Evolutionary conservation across 179 eudicot genomes (phyloP), one percentile per base, ranked within the genome.

Genomic region (Silene noctiflora): DNA sequence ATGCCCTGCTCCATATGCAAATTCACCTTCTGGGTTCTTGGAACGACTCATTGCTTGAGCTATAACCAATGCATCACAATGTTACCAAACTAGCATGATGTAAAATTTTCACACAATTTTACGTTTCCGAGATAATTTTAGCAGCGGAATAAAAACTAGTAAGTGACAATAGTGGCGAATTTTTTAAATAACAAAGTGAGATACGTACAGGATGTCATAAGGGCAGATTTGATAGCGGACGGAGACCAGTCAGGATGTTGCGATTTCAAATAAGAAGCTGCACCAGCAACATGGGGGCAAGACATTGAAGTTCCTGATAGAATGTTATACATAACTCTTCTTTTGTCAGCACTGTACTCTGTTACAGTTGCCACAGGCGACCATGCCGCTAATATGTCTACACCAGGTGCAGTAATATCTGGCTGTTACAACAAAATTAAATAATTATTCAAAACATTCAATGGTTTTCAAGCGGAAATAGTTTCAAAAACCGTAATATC

Each of bases 241-340:
- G 84, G 82, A 51, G 86, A 84, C 86, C 86, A 84, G 24, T 81
- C 75, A 14, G 86, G 86, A 67, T 84, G 81, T 56, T 76, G 24
- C 0, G 84, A 81, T 66, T 84, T 84, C 42, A 84, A 46, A 42
- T 81, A 81, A 16, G 82, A 82, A 31, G 68, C 81, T n/a, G 80
- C 84, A 60, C 80, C 84, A 4, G 86, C 67, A 8, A 77, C 86
- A 69, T 84, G 86, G 67, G 86, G 86, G 51, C 80, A 78, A 11
- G 82, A 25, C 87, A 81, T 73, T 25, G 84, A 84, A 21, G 84
- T 84, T 58, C 87, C 87, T 0, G 87, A 76, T n/a, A 67, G 1
- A 4, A 81, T 14, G n/a, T 0, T 19, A 59, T 59, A 81, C 24
- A 39, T 17, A 12, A 67, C 77, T 8, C 51, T 39, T 27, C 83